Evolutionary conservation across 805 yeast genomes (phyloP).

Genomic region (Cyberlindnera galapagoensis): DNA sequence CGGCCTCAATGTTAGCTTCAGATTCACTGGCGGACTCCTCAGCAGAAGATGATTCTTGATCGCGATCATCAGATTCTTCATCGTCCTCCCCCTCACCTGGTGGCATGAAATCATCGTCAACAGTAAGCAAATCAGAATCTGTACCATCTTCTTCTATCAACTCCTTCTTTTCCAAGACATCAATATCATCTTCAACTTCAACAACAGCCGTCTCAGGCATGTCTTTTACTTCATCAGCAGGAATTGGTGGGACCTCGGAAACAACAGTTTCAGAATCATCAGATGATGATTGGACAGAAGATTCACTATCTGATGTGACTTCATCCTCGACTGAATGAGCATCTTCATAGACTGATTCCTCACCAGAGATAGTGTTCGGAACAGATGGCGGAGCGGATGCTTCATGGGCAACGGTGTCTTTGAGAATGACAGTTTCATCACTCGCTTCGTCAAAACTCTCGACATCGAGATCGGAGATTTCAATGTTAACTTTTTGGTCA

Average conservation of each 20-base stretch:
- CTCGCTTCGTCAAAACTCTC: too few species aligned
- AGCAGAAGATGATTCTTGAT: not conserved
- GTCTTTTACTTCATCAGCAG: constrained; percentile 1
- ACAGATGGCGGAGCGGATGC: not conserved
- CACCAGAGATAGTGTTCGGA: constrained; percentile 1
- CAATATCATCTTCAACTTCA: not conserved
- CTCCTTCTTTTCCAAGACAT: not conserved
- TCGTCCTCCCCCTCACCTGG: not conserved
- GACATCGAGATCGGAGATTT: too few species aligned
- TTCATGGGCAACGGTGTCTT: not conserved
- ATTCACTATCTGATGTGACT: not conserved
- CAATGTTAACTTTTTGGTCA: not conserved
- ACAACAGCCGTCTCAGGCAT: constrained; percentile 4
- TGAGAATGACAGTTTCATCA: not conserved
- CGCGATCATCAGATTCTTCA: not conserved
- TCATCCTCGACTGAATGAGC: not conserved
- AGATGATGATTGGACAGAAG: not conserved
- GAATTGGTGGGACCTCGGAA: constrained; percentile 1
- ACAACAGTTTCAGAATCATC: constrained; percentile 1
- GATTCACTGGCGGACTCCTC: not conserved
- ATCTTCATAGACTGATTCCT: constrained; percentile 1
- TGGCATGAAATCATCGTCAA: not conserved
- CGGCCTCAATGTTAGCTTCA: not conserved
- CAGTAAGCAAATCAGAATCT: not conserved
- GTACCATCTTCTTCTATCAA: not conserved